A percentile compares a stretch with the other conserved stretches of the same genome.
Evolutionary conservation across 1,139 yeast genomes (phyloP).

Genomic region (Debaryomycetaceae sp.): DNA sequence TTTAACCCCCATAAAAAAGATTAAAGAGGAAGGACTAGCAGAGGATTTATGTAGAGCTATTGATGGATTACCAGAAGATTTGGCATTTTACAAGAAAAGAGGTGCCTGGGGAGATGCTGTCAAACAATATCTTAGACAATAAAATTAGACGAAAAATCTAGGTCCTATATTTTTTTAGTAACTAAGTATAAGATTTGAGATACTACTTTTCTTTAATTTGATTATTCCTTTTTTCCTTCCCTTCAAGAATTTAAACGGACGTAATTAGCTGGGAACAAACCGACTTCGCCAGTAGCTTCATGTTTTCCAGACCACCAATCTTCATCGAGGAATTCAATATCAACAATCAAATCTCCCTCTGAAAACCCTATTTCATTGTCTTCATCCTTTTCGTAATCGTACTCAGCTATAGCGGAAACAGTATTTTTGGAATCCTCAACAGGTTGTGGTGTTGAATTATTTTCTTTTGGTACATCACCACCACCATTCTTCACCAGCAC

Average conservation of each 20-base stretch:
- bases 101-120: conserved; percentile 68
- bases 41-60: conserved; percentile 55
- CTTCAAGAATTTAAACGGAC: conserved; percentile 44
- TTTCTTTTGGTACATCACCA: conserved; percentile 3
- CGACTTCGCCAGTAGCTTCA: conserved; percentile 63
- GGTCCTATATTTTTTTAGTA: no score
- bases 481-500: conserved; percentile 43
- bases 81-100: conserved; percentile 59
- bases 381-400: conserved; percentile 85
- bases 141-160: background rate
- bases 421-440: conserved; percentile 14
- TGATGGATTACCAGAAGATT: conserved; percentile 53
- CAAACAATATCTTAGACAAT: conserved; percentile 32
- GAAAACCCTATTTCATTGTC: conserved; percentile 82
- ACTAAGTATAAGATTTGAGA: no score
- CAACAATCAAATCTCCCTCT: conserved; percentile 78
- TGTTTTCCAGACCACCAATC: conserved; percentile 96
- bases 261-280: conserved; percentile 89
- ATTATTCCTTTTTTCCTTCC: no score
- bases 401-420: conserved; percentile 72
- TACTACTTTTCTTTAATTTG: no score
- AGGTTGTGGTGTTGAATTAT: conserved; percentile 10
- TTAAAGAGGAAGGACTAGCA: conserved; percentile 37
- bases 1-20: conserved; percentile 31
- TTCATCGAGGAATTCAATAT: conserved; percentile 86